Base-by-base conservation (phyloP, 345 rosid genomes). In the Citrus reticulata region DNA sequence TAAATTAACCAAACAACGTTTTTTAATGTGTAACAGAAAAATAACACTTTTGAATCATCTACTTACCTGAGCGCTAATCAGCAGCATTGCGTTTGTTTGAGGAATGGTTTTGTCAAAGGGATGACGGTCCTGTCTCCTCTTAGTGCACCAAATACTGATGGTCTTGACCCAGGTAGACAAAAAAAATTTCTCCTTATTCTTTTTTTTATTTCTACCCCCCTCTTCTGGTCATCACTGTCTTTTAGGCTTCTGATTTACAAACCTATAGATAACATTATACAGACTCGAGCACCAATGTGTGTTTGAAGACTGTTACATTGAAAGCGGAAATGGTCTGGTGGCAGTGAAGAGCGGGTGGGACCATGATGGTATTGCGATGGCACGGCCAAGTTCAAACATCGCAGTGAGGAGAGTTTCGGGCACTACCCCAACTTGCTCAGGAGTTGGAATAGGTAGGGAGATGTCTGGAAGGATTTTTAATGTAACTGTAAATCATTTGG, bases 321-420 rank as follows among this genome's bases (percentile, higher is more conserved):
- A 94, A 84, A 96, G 99, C 10, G 98, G 98, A 4, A 97, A 96
- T 81, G 99, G 93, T 85, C 98, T 96, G 79, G 92, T 96, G 25
- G 99, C 98, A 1, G 88, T 96, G 61, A 96, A 96, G 77, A 96
- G 99, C 75, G 98, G 98, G 0, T 94, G 99, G 99, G 98, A 96
- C 80, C 98, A 96, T 14, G 93, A 91, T 68, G 99, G 99, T 46
- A 90, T 96, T 63, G 74, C 82, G n/a, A 83, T 91, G 91, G 97
- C 93, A 17, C 94, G 84, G 22, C 97, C 99, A 9, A 96, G 99
- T 82, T 91, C 93, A 16, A 91, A 94, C 84, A 91, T 96, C 68
- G 74, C 83, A 39, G 80, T 96, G 68, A 80, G 91, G 84, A 87
- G 97, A 83, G 80, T 96, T 74, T 91, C 97, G 0, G 99, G 99